A percentile compares a stretch with the other conserved stretches of the same genome.
phyloP scores from a whole-genome alignment of 2,329 filamentous ascomycete genomes.

The Verticillium tricorpus region DNA sequence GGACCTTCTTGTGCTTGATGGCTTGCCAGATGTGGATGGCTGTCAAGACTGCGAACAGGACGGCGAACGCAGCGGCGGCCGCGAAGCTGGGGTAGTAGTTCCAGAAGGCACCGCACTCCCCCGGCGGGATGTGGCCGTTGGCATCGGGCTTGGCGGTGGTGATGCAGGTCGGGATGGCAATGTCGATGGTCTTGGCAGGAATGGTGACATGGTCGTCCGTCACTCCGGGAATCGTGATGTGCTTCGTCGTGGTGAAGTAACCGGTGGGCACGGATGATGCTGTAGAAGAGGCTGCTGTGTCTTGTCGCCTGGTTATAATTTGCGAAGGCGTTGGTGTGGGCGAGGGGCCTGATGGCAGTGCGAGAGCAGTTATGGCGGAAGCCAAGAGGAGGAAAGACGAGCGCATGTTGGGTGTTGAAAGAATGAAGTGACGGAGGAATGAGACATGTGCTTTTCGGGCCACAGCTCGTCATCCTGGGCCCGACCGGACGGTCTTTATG shows the following conservation, averaged over 20 bases:
- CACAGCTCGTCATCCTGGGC: not conserved
- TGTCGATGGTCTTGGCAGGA: conserved; percentile 24
- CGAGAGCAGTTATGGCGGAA: not conserved
- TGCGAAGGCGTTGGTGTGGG: conserved; percentile 1
- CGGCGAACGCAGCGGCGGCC: conserved; percentile 21
- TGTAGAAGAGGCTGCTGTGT: not conserved
- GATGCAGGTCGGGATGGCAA: conserved; percentile 28
- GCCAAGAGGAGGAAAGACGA: not conserved
- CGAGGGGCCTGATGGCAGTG: not conserved
- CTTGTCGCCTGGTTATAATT: not conserved
- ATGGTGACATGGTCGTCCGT: conserved; percentile 21
- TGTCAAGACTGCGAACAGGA: conserved; percentile 19
- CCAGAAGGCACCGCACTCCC: conserved; percentile 17
- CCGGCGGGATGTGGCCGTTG: conserved; percentile 27
- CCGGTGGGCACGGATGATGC: not conserved
- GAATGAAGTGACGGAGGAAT: not conserved
- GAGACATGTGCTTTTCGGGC: not conserved
- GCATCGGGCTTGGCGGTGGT: conserved; percentile 26
- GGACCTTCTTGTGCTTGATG: conserved; percentile 13
- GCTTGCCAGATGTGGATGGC: conserved; percentile 16
- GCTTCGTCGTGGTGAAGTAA: conserved; percentile 22
- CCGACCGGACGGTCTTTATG: not conserved
- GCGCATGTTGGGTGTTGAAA: not conserved
- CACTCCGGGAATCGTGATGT: conserved; percentile 20
- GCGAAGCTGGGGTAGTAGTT: conserved; percentile 26